Conservation (phyloP, 2,329 filamentous ascomycete species). For the Whalleya microplaca region DNA sequence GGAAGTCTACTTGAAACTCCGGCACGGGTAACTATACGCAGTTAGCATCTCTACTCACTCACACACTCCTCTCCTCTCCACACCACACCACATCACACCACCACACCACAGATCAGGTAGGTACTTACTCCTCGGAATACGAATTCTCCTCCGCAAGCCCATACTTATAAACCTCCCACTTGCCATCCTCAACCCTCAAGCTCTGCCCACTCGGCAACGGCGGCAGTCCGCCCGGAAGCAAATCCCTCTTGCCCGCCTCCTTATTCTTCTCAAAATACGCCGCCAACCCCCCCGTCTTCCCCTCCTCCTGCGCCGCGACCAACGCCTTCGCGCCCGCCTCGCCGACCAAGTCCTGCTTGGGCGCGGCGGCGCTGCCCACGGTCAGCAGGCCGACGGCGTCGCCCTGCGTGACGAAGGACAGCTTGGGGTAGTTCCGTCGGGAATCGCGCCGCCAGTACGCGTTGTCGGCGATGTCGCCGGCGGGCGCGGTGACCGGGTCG, state of each 20-base stretch:
- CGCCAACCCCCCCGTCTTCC: constrained; percentile 67
- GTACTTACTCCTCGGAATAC: constrained; percentile 70
- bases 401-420: constrained; percentile 79
- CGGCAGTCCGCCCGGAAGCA: constrained; percentile 80
- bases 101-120: neutral
- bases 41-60: constrained; percentile 34
- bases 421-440: constrained; percentile 79
- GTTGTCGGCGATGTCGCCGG: constrained; percentile 87
- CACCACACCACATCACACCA: too few relatives aligned
- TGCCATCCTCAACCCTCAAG: constrained; percentile 48
- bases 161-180: constrained; percentile 72
- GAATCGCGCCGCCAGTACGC: constrained; percentile 95
- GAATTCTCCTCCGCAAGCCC: constrained; percentile 66
- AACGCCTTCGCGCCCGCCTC: constrained; percentile 70
- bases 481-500: constrained; percentile 83
- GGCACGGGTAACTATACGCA: constrained; percentile 62
- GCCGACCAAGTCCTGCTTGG: constrained; percentile 82
- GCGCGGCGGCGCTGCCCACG: constrained; percentile 78
- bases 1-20: constrained; percentile 60
- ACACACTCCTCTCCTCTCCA: constrained; percentile 8
- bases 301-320: constrained; percentile 75
- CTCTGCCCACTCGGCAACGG: constrained; percentile 79
- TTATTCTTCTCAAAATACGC: constrained; percentile 71
- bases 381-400: constrained; percentile 84
- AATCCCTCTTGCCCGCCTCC: constrained; percentile 51